phyloP scores from a whole-genome alignment of 75 land plant species.

The Pinus albicaulis region DNA sequence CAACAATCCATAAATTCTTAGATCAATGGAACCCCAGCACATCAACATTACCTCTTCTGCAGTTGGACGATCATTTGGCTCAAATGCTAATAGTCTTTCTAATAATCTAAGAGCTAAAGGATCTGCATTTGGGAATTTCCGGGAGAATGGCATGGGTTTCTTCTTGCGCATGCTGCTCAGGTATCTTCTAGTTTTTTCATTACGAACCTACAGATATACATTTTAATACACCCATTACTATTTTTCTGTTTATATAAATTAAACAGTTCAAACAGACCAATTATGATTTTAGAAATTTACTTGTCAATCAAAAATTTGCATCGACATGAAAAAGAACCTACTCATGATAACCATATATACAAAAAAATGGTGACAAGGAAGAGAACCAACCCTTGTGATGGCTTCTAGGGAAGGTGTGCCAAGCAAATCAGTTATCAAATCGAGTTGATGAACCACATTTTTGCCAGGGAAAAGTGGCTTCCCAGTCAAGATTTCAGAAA shows the following conservation, averaged over 20 bases:
- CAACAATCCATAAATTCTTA: background rate
- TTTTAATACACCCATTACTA: background rate
- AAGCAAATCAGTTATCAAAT: constrained; percentile 83
- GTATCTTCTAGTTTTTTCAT: constrained; percentile 92
- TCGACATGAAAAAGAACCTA: background rate
- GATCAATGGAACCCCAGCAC: background rate
- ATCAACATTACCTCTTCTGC: constrained; percentile 76
- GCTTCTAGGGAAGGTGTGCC: constrained; percentile 88
- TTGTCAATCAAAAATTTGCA: background rate
- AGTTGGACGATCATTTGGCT: constrained; percentile 84
- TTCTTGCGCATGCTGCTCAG: constrained; percentile 83
- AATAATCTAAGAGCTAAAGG: constrained; percentile 78
- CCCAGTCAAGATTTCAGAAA: constrained; percentile 85
- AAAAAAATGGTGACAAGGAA: background rate
- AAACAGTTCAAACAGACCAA: background rate
- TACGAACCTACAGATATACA: constrained; percentile 59
- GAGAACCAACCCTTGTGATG: constrained; percentile 53
- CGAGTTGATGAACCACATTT: constrained; percentile 91
- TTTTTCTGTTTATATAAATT: background rate
- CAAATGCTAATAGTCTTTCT: constrained; percentile 87
- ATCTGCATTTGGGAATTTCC: constrained; percentile 85
- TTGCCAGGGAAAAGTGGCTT: constrained; percentile 95
- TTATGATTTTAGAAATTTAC: background rate
- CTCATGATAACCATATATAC: background rate
- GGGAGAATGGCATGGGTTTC: constrained; percentile 65